Evolutionary conservation across 2,329 filamentous ascomycete genomes (phyloP).

Genomic region (Fusarium pininemorale): DNA sequence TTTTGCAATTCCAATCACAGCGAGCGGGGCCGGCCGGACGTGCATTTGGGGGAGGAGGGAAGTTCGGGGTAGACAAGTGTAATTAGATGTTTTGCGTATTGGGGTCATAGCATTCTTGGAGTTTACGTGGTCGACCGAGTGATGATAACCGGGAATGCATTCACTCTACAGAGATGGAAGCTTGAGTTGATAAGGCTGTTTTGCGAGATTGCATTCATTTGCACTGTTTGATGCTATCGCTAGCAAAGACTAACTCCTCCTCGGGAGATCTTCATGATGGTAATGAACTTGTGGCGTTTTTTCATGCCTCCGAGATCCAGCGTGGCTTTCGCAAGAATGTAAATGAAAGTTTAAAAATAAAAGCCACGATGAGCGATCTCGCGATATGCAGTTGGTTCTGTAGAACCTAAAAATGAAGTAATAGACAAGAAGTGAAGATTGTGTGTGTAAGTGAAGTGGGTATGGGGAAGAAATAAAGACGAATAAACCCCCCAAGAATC

Average conservation of each 20-base stretch:
- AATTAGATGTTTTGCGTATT: constrained; percentile 20
- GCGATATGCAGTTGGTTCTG: constrained; percentile 14
- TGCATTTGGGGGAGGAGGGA: neutral
- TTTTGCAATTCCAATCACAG: neutral
- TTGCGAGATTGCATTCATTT: constrained; percentile 19
- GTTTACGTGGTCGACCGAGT: constrained; percentile 4
- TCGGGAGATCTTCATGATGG: constrained; percentile 21
- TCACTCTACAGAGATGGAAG: neutral
- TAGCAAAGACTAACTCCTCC: constrained; percentile 5
- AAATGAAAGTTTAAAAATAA: constrained; percentile 24
- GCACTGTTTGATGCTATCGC: constrained; percentile 23
- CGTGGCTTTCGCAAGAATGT: constrained; percentile 30
- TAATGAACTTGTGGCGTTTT: constrained; percentile 18
- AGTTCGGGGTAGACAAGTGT: neutral
- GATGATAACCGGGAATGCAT: constrained; percentile 1
- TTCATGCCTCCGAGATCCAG: constrained; percentile 12
- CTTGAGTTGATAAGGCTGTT: neutral
- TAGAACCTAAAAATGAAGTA: constrained; percentile 3
- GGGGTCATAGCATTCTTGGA: constrained; percentile 10
- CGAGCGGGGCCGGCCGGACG: constrained; percentile 18
- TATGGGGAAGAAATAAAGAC: neutral
- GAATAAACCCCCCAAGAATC: neutral
- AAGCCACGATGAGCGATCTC: constrained; percentile 17
- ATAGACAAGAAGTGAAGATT: constrained; percentile 14
- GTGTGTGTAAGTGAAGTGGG: constrained; percentile 10